Percentiles rank a stretch among this genome's conserved stretches.
Evolutionary conservation across 192 early-diverging fungal species (phyloP).

Genomic region (Pecoramyces ruminantium): DNA sequence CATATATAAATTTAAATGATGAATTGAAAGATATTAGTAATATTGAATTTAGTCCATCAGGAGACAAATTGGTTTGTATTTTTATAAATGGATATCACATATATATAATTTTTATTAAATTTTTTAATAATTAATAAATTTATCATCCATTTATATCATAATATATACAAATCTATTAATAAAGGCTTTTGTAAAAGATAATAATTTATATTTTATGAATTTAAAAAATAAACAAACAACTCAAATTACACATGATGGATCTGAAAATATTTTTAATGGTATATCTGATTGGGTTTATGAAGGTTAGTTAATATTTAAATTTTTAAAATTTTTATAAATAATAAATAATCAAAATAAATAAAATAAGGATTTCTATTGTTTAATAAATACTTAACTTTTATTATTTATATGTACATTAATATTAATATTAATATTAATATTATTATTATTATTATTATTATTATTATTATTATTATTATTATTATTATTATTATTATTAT

Average conservation of each 20-base stretch:
- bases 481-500: too few relatives aligned
- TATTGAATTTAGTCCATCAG: background rate
- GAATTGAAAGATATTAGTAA: background rate
- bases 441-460: too few relatives aligned
- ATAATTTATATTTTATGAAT: conserved; percentile 68
- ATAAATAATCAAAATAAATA: too few relatives aligned
- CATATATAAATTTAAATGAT: background rate
- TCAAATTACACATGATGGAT: conserved; percentile 73
- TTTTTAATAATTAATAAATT: too few relatives aligned
- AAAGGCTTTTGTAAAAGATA: conserved; percentile 60
- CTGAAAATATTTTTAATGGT: conserved; percentile 68
- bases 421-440: too few relatives aligned
- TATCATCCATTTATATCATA: too few relatives aligned
- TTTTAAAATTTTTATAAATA: too few relatives aligned
- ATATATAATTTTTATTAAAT: background rate
- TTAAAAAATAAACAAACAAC: conserved; percentile 31
- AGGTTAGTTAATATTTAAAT: conserved; percentile 4
- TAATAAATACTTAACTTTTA: too few relatives aligned
- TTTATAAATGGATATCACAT: background rate
- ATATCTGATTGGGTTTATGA: conserved; percentile 98
- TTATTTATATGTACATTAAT: too few relatives aligned
- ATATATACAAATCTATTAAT: too few relatives aligned
- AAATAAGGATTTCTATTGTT: too few relatives aligned
- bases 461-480: too few relatives aligned
- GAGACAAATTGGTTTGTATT: background rate